Base-by-base conservation (phyloP, 1,139 yeast genomes). In the Pichia cactophila region DNA sequence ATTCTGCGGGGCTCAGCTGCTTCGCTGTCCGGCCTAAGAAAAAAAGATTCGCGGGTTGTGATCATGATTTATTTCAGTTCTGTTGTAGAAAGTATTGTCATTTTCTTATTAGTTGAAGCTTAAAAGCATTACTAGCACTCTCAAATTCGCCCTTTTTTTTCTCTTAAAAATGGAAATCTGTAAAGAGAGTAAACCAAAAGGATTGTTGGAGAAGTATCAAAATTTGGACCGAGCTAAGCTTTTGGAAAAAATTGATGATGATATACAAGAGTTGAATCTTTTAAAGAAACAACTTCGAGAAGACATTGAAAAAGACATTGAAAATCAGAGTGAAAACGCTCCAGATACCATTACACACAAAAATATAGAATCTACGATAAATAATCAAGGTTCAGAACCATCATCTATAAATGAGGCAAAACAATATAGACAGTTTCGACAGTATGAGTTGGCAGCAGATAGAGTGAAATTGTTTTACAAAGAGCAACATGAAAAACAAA, bases 401-500 rank as follows among this genome's bases (percentile, higher is more conserved):
- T 49, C 55, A 14, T 44, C 58, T 1, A 33, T 41, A 16, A 51
- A 61, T 6, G 58, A 59, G 11, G 54, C 57, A 8, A 58, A 64
- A 5, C 54, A 56, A 17, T 45, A 50, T 14, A 63, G 71, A 33
- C 66, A 68, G 45, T 83, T 80, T 57, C 65, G 89, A 44, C 87
- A 83, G 58, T 83, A 83, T 58, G 87, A 82, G 56, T 67, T 81
- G 44, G 88, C 88, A 0, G 79, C 83, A 61, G 85, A 80, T 56
- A 67, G 87, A 53, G 89, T 83, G 42, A 80, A 80, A 57, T 74
- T 71, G 50, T 83, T 83, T 57, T 83, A 83, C 61, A 75, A 73
- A 56, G 87, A 81, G 56, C 89, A 83, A 59, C 89, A 83, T 58
- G 78, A 72, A 50, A 77, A 77, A 55, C 89, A 83, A 63, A 83